Conservation (phyloP, 2,329 filamentous ascomycete species). For the Sclerotinia nivalis region DNA sequence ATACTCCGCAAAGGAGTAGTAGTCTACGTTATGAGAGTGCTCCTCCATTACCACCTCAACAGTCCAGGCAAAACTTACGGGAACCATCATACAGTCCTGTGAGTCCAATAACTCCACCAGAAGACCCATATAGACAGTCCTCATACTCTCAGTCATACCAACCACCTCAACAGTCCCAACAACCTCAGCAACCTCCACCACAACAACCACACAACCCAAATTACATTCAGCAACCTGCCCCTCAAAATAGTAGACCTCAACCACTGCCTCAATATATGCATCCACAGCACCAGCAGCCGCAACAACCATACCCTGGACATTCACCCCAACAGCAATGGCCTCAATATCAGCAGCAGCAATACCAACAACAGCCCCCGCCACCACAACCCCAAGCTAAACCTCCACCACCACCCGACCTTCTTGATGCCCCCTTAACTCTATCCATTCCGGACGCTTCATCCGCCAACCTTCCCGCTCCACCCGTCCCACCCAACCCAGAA, state of each 20-base stretch:
- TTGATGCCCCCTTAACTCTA: slow-evolving; percentile 53
- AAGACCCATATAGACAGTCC: slow-evolving; percentile 30
- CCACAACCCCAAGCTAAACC: slow-evolving; percentile 42
- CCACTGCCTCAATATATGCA: slow-evolving; percentile 31
- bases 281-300: slow-evolving; percentile 31
- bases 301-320: slow-evolving; percentile 31
- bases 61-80: slow-evolving; percentile 31
- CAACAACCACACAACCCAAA: slow-evolving; percentile 23
- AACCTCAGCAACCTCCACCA: slow-evolving; percentile 24
- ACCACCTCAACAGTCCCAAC: slow-evolving; percentile 27
- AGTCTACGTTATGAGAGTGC: slow-evolving; percentile 39
- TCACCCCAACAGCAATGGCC: slow-evolving; percentile 30
- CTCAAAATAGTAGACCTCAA: slow-evolving; percentile 28
- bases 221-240: slow-evolving; percentile 25
- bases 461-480: slow-evolving; percentile 64
- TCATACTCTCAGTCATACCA: slow-evolving; percentile 33
- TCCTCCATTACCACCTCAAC: slow-evolving; percentile 39
- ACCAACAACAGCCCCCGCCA: slow-evolving; percentile 38
- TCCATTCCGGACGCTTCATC: slow-evolving; percentile 49
- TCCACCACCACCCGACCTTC: slow-evolving; percentile 52
- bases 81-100: slow-evolving; percentile 36
- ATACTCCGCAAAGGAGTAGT: slow-evolving; percentile 40
- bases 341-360: slow-evolving; percentile 37
- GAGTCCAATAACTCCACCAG: slow-evolving; percentile 35
- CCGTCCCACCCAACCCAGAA: slow-evolving; percentile 92